A percentile compares a stretch with the other conserved stretches of the same genome.
phyloP scores from a whole-genome alignment of 2,329 filamentous ascomycete species.

The Rutstroemia sp. region DNA sequence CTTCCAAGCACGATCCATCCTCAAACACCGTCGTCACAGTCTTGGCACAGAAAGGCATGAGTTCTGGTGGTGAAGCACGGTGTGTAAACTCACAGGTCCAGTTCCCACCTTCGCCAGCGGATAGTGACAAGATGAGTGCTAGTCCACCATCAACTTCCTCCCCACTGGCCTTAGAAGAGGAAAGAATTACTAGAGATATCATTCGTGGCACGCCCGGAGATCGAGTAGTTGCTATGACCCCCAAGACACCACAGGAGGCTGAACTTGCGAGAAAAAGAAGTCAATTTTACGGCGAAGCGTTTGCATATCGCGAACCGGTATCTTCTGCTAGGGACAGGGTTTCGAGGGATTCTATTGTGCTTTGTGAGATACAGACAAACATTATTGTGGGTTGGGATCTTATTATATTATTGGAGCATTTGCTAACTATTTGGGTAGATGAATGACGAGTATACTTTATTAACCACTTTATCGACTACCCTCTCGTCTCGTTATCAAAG shows the following conservation, averaged over 20 bases:
- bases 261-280: slow-evolving; percentile 25
- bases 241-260: slow-evolving; percentile 24
- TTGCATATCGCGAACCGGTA: slow-evolving; percentile 28
- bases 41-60: background rate
- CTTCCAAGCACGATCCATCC: background rate
- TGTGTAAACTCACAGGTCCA: slow-evolving; percentile 4
- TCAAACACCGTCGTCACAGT: background rate
- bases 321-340: slow-evolving; percentile 25
- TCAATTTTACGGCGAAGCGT: slow-evolving; percentile 30
- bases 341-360: slow-evolving; percentile 39
- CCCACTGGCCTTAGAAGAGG: slow-evolving; percentile 13
- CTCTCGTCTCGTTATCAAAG: slow-evolving; percentile 70
- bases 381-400: slow-evolving; percentile 44
- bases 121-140: slow-evolving; percentile 20
- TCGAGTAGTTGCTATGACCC: slow-evolving; percentile 18
- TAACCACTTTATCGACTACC: slow-evolving; percentile 65
- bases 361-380: slow-evolving; percentile 59
- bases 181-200: slow-evolving; percentile 22
- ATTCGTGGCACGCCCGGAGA: slow-evolving; percentile 27
- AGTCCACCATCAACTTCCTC: slow-evolving; percentile 11
- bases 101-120: slow-evolving; percentile 24
- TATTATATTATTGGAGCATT: slow-evolving; percentile 9
- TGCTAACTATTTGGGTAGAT: slow-evolving; percentile 41
- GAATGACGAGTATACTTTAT: slow-evolving; percentile 66
- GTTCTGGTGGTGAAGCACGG: background rate